Evolutionary conservation across 2,329 filamentous ascomycete species (phyloP).

Genomic region (Cercospora brassicicola): DNA sequence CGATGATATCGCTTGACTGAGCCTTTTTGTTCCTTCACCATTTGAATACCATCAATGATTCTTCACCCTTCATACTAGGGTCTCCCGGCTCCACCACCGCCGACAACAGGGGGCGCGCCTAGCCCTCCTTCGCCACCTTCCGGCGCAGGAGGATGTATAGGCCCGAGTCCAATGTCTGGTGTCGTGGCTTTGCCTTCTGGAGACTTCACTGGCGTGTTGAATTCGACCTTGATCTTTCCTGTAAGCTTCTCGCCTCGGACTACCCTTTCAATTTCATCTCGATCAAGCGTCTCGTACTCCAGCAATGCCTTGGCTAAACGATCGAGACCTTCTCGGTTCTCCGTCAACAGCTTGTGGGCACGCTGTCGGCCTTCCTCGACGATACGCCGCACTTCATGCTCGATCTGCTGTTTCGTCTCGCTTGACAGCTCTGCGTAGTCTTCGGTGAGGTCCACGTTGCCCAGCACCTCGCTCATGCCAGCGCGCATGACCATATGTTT

Average conservation of each 20-base stretch:
- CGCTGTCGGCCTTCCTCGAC: conserved; percentile 79
- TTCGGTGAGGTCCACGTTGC: conserved; percentile 82
- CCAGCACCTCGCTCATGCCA: conserved; percentile 84
- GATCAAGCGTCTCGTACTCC: conserved; percentile 89
- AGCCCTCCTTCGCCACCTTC: conserved; percentile 1
- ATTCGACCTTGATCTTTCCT: conserved; percentile 61
- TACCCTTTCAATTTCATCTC: conserved; percentile 86
- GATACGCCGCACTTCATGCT: conserved; percentile 80
- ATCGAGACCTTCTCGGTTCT: conserved; percentile 81
- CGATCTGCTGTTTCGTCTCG: conserved; percentile 82
- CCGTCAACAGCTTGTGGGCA: conserved; percentile 67
- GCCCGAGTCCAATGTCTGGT: conserved; percentile 9
- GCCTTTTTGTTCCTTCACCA: background rate
- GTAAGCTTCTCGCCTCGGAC: conserved; percentile 80
- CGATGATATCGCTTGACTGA: background rate
- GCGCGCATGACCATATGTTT: conserved; percentile 85
- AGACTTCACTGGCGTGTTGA: conserved; percentile 65
- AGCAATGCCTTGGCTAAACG: conserved; percentile 83
- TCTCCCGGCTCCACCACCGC: conserved; percentile 4
- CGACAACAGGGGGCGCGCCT: conserved; percentile 9
- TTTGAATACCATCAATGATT: background rate
- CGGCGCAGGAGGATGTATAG: conserved; percentile 9
- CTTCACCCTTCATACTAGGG: conserved; percentile 10
- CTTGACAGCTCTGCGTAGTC: conserved; percentile 81
- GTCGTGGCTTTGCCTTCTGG: conserved; percentile 49